These are phyloP conservation scores for Endothia cerciana DNA, from an alignment of 2,329 filamentous ascomycete species.

Conservation along the genomic window DNA sequence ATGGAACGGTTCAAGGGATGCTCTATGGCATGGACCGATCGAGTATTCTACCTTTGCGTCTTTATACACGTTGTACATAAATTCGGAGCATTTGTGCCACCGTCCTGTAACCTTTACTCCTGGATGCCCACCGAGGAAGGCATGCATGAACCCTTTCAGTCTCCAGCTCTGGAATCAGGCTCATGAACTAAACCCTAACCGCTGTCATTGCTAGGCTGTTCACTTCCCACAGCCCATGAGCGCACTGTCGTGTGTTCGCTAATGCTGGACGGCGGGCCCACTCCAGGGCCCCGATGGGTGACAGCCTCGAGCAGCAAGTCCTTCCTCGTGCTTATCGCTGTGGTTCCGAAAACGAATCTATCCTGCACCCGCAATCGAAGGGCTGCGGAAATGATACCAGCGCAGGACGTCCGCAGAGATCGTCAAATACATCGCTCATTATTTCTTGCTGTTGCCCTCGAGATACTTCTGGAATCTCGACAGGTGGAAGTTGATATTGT, in stretches of 20 bases:
- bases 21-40: neutral
- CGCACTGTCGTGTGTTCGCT: neutral
- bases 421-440: neutral
- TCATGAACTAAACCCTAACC: neutral
- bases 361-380: neutral
- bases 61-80: neutral
- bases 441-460: slow-evolving; percentile 57
- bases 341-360: neutral
- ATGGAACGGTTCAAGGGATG: neutral
- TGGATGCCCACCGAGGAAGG: too few species aligned
- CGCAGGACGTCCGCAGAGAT: neutral
- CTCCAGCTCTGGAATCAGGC: neutral
- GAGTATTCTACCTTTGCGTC: neutral
- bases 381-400: neutral
- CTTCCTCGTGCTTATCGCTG: neutral
- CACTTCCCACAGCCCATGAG: neutral
- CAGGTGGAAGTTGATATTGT: slow-evolving; percentile 93
- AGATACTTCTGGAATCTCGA: slow-evolving; percentile 74
- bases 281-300: neutral
- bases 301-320: neutral
- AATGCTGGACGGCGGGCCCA: neutral
- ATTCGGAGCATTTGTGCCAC: neutral
- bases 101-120: neutral
- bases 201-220: neutral
- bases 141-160: neutral